Evolutionary conservation across 345 rosid genomes (phyloP).

Genomic region (Pistacia vera): DNA sequence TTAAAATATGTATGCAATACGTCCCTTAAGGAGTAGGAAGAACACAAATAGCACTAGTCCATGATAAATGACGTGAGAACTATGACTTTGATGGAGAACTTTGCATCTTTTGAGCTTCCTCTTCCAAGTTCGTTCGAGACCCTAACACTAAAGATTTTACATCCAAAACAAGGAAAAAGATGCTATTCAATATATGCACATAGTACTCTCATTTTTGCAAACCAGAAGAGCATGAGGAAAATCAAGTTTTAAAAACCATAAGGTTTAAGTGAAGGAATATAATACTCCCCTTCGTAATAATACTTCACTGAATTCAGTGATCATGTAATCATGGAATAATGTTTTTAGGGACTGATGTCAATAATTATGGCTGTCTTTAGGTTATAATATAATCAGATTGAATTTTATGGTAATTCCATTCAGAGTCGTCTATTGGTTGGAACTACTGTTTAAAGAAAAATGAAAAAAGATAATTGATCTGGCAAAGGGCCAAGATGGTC

Average conservation of each 20-base stretch:
- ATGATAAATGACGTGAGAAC: constrained; percentile 51
- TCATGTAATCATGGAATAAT: not conserved
- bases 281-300: not conserved
- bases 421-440: not conserved
- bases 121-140: constrained; percentile 86
- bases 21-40: constrained; percentile 57
- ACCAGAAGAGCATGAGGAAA: not conserved
- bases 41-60: constrained; percentile 48
- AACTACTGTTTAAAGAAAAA: no score
- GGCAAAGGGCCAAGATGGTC: no score
- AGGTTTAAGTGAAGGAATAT: not conserved
- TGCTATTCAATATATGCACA: no score
- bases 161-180: not conserved
- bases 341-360: not conserved
- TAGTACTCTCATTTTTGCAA: no score
- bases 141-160: constrained; percentile 53
- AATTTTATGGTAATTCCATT: not conserved
- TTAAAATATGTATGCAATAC: constrained; percentile 58
- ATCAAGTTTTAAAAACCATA: not conserved
- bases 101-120: constrained; percentile 59
- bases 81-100: constrained; percentile 43
- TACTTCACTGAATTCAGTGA: no score
- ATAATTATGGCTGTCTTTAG: not conserved
- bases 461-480: no score
- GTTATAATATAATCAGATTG: not conserved